Evolutionary conservation across 345 rosid species (phyloP), one percentile per base, ranked within the genome.

Genomic region (Sisymbrium irio): DNA sequence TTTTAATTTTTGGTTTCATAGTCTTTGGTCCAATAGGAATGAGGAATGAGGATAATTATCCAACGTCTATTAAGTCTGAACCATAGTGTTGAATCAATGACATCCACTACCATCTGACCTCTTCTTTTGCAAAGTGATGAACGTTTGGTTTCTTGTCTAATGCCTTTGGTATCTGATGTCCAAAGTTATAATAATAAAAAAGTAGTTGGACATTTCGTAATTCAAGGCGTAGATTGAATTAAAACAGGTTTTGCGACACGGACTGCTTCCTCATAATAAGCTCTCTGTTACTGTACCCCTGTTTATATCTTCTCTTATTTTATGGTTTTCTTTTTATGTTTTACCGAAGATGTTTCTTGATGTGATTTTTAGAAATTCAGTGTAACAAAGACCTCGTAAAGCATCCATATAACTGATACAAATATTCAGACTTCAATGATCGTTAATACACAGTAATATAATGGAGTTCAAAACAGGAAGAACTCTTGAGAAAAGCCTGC

Each of bases 71-170:
- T 58, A 72, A 44, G 50, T 33, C 66, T 45, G 74, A 70, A 70
- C 2, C 53, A 33, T 33, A 63, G 76, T 91, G 93, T 85, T 87
- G 93, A 91, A 54, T 49, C 22, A 44, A 57, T 6, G 76, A 86
- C 95, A 91, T 89, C 96, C 96, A 87, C 84, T 83, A 86, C 93
- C 93, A 89, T 91, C 96, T 91, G 97, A 91, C 84, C 90, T 87
- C 80, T 49, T 35, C 2, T 35, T 7, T 35, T 7, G n/a, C n/a
- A n/a, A n/a, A n/a, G n/a, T n/a, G 25, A 33, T 33, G 41, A 17
- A 17, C 9, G 6, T 30, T 55, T n/a, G 13, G 20, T 6, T n/a
- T 32, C 14, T 61, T 64, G 18, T 33, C 49, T 7, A 33, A 17
- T 17, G 92, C 92, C 92, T 80, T n/a, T 73, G 94, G 92, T 89